Base-by-base conservation (phyloP, 148 eudicot genomes). In the Simmondsia chinensis region DNA sequence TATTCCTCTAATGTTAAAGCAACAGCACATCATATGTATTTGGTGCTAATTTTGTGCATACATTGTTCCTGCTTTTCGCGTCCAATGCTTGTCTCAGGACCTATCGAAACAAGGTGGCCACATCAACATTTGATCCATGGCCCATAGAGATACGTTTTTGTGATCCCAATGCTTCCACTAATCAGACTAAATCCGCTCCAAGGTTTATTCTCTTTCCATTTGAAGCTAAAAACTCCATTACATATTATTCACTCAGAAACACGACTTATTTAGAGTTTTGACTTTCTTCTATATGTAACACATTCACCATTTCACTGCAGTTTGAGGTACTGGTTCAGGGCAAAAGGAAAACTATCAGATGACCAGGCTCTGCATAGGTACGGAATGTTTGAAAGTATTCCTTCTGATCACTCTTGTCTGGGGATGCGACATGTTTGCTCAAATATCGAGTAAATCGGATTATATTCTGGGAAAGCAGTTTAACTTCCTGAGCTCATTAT, bases 281-380 rank as follows among this genome's bases (percentile, higher is more conserved):
- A 33, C 28, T 9, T 30, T 50, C 26, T 45, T 20, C 33, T 32
- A 16, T 24, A 17, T 3, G 14, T 37, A 2, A 48, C 53, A 2
- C 19, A 24, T 1, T 20, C 49, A 18, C 27, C 18, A 35, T 37
- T 29, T 26, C 43, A 17, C 47, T 79, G 58, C 83, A 93, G 99
- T 27, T 67, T 82, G 52, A 74, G 77, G 56, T 93, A 74, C 67
- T 93, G 99, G 96, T 82, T 93, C 59, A 80, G 83, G 65, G 83
- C 94, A 20, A 75, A 67, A 69, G 99, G 99, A 65, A 79, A 53
- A 48, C 80, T 93, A 57, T 83, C 99, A 35, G 96, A 93, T 65
- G 99, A 93, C 59, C 96, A 82, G 76, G 89, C 96, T 70, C 70
- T 93, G 80, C 99, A 93, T 65, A 74, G 99, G 99, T 93, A 60